Evolutionary conservation across 2,329 filamentous ascomycete species (phyloP).

Genomic region (Fusarium sp.): DNA sequence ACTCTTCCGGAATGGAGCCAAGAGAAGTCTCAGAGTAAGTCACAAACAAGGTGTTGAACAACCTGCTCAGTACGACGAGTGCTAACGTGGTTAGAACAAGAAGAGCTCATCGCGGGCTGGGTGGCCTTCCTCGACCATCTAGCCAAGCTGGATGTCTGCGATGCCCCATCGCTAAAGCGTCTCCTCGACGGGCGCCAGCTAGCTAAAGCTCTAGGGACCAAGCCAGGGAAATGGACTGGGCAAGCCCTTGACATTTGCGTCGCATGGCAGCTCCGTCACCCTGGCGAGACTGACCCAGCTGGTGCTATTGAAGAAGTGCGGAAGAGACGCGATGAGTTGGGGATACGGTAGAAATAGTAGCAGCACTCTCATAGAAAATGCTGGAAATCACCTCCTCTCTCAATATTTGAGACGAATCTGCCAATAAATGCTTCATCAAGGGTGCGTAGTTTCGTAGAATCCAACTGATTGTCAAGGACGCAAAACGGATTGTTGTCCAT

Average conservation of each 20-base stretch:
- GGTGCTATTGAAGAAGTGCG: slow-evolving; percentile 72
- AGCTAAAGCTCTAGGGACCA: slow-evolving; percentile 73
- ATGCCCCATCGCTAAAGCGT: slow-evolving; percentile 69
- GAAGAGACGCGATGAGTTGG: slow-evolving; percentile 64
- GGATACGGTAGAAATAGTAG: slow-evolving; percentile 44
- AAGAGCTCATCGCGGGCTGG: slow-evolving; percentile 63
- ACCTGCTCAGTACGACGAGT: neutral
- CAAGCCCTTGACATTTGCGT: slow-evolving; percentile 82
- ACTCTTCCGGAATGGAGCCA: slow-evolving; percentile 49
- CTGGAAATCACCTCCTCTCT: neutral
- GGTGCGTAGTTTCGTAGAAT: neutral
- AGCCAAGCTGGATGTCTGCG: slow-evolving; percentile 65
- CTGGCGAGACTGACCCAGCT: slow-evolving; percentile 68
- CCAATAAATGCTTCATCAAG: neutral
- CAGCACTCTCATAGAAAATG: neutral
- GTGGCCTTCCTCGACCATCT: slow-evolving; percentile 68
- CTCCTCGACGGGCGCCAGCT: slow-evolving; percentile 83
- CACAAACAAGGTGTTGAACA: slow-evolving; percentile 36
- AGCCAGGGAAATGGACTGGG: slow-evolving; percentile 87
- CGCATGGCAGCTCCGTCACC: slow-evolving; percentile 90
- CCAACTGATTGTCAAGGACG: neutral
- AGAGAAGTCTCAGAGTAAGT: slow-evolving; percentile 53
- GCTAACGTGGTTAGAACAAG: slow-evolving; percentile 52
- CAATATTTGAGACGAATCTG: neutral
- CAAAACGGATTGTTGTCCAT: neutral